Conservation (phyloP, 306 rosid species). For the Sicyos baderoa region DNA sequence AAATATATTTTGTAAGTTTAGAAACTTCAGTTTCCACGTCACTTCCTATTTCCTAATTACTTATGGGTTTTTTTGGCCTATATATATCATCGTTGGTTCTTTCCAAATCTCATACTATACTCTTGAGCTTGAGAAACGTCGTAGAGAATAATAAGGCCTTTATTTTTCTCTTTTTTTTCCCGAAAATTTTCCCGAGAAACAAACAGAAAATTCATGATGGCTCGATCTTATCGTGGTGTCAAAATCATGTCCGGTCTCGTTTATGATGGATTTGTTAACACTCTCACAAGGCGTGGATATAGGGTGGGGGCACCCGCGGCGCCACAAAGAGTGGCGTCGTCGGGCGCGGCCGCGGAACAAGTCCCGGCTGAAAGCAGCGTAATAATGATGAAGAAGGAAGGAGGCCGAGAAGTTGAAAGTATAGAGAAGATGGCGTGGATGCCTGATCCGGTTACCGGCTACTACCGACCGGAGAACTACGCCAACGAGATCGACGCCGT, state of each 20-base stretch:
- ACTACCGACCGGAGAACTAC: constrained; percentile 56
- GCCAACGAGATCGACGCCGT: constrained; percentile 50
- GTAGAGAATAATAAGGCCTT: neutral
- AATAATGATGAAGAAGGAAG: constrained; percentile 27
- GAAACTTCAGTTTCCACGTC: neutral
- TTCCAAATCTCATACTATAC: neutral
- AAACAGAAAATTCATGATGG: constrained; percentile 27
- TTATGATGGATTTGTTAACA: neutral
- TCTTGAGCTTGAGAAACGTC: neutral
- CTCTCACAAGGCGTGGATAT: constrained; percentile 48
- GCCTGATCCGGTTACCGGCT: constrained; percentile 80
- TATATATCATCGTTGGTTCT: neutral
- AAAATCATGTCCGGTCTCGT: constrained; percentile 40
- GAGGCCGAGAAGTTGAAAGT: constrained; percentile 17
- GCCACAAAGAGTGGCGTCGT: constrained; percentile 25
- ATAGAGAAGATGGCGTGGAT: constrained; percentile 59
- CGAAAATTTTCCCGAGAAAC: neutral
- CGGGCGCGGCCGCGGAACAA: constrained; percentile 22
- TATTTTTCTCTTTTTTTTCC: neutral
- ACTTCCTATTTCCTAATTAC: neutral
- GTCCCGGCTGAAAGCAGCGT: constrained; percentile 15
- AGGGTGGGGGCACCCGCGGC: constrained; percentile 24
- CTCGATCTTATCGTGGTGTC: constrained; percentile 58
- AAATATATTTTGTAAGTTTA: too few relatives aligned
- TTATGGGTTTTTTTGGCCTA: neutral